phyloP scores from a whole-genome alignment of 1,139 yeast genomes.

The Kurtzmaniella quercitrusa region DNA sequence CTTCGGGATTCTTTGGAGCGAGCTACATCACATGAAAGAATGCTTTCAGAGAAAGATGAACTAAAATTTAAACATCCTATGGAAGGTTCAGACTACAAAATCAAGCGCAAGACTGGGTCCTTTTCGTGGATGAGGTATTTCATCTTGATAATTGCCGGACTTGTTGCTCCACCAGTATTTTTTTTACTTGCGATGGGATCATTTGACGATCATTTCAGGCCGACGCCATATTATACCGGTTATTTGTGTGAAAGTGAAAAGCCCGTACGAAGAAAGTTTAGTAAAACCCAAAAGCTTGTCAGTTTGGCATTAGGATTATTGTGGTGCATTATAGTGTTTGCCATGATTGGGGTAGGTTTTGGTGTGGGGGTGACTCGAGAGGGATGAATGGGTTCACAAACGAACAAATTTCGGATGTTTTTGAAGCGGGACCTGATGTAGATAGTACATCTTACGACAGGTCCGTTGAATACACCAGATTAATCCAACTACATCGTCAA shows the following conservation, averaged over 20 bases:
- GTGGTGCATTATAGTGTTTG: constrained; percentile 31
- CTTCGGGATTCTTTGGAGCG: constrained; percentile 10
- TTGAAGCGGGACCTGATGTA: not conserved
- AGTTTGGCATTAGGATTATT: constrained; percentile 30
- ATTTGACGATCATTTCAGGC: constrained; percentile 23
- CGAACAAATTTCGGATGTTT: not conserved
- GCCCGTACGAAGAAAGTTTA: constrained; percentile 18
- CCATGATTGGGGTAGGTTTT: constrained; percentile 42
- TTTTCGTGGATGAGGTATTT: constrained; percentile 19
- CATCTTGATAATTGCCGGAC: constrained; percentile 25
- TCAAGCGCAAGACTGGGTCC: not conserved
- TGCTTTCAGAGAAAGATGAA: constrained; percentile 7
- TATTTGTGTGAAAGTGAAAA: constrained; percentile 12
- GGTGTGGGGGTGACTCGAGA: constrained; percentile 20
- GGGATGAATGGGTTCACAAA: not conserved
- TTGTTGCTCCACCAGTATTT: constrained; percentile 33
- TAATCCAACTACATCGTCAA: too few relatives aligned
- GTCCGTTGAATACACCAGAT: not conserved
- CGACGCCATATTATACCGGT: constrained; percentile 19
- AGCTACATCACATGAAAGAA: constrained; percentile 12
- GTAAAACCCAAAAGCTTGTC: constrained; percentile 28
- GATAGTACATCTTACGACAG: constrained; percentile 2
- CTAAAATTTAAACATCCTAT: not conserved
- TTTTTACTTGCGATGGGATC: constrained; percentile 30
- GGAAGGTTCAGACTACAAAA: constrained; percentile 1